Evolutionary conservation across 306 rosid species (phyloP), one percentile per base, ranked within the genome.

Genomic region (Herpetospermum pedunculosum): DNA sequence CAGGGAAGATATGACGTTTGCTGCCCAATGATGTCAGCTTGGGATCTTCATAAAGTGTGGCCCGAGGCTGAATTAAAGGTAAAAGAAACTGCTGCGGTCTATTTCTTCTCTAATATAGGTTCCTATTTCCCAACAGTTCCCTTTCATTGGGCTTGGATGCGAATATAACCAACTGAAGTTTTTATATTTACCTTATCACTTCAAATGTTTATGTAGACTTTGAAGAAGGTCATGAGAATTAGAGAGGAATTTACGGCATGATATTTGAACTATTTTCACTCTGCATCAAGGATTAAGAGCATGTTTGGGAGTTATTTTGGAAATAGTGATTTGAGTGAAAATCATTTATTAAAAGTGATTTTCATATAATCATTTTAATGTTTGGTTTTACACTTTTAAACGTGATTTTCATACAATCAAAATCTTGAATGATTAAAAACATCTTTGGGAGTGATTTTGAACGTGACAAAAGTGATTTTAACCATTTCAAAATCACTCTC

Each of bases 31-130:
- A 89, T 93, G 92, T 93, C 96, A 15, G 97, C 98, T 58, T 93
- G 98, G 98, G 98, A 93, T 86, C 97, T 93, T 74, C 98, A 93
- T 87, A 93, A 89, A 83, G 92, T 83, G 57, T 93, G 98, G 97
- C 97, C 98, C 50, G 98, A 93, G 82, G 97, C 98, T 67, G 94
- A 91, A 53, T 76, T 93, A 26, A 84, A 80, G 92, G 97, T 93
- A 76, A 72, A 68, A 58, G 43, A 21, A 70, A 73, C 41, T 76
- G 8, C 50, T 40, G 12, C 34, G 7, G 34, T 40, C 49, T 40
- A 23, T 41, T 67, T 23, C 21, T 11, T 23, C 19, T 67, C 52
- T 67, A 21, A 65, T 38, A 40, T 59, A 18, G 44, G 72, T 40
- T 67, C 21, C 19, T 67, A 13, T 67, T 23, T 25, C 52, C 29